Evolutionary conservation across 1,284 basidiomycete species (phyloP), one percentile per base, ranked within the genome.

Genomic region (Cutaneotrichosporon arboriforme): DNA sequence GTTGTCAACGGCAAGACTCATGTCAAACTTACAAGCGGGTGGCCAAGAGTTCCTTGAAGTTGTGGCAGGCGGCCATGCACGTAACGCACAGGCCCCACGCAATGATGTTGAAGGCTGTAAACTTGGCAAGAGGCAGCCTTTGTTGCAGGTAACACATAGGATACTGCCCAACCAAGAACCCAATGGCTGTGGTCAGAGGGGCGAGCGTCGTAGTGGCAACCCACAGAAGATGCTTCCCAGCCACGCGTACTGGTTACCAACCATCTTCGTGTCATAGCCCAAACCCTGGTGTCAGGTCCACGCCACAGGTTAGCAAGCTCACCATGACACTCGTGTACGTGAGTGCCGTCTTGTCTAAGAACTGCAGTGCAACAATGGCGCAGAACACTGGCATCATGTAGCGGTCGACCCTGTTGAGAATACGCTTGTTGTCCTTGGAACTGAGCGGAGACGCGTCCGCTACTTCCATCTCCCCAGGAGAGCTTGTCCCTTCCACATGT

Each of bases 61-160:
- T 56, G 35, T 55, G 49, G 22, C 58, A 58, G 8, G 54, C 53
- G 5, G 60, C 60, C 26, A 57, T 64, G 36, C 50, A 53, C 21
- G 49, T 45, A 12, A 62, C 41, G 15, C 55, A 50, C 1, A 47
- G 53, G 14, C 60, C 61, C 47, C 63, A 60, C 17, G 58, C 31
- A 31, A 58, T 40, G 46, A 57, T 54, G 38, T 44, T 59, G 41
- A 49, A 33, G 4, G 31, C 36, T 4, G 53, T 55, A 37, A 53
- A 58, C 44, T 54, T 54, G 18, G 52, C 52, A 3, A 60, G 49
- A 4, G 49, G 53, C 40, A 65, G 54, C 21, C 54, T 53, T 31
- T 62, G 60, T 48, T 59, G 61, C 12, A 53, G 45, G 42, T 50
- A 36, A n/a, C 51, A 52, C 48, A 58, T 57, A 23, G 63, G 63